These are phyloP conservation scores for Cutaneotrichosporon sp. DNA, from an alignment of 1,284 basidiomycete species.

Conservation along the genomic window DNA sequence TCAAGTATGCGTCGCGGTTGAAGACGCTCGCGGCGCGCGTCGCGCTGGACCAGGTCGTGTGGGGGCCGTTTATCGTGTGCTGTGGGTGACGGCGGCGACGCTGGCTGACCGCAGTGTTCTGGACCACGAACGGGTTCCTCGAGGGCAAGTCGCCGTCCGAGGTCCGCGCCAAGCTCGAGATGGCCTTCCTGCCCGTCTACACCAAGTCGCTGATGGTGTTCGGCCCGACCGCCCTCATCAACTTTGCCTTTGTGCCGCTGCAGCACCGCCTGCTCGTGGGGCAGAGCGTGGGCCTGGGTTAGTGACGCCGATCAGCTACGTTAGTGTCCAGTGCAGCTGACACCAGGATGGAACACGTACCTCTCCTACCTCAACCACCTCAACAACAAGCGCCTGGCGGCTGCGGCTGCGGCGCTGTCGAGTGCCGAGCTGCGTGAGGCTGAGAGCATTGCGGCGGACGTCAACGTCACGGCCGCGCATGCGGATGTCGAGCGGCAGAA, in stretches of 20 bases:
- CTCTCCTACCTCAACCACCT: constrained; percentile 44
- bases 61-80: constrained; percentile 26
- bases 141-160: constrained; percentile 44
- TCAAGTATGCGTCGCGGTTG: constrained; percentile 7
- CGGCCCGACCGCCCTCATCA: constrained; percentile 75
- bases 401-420: constrained; percentile 21
- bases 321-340: no score
- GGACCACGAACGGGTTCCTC: constrained; percentile 45
- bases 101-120: constrained; percentile 31
- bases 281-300: constrained; percentile 73
- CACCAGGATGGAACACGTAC: constrained; percentile 62
- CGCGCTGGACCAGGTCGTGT: constrained; percentile 21
- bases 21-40: constrained; percentile 19
- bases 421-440: constrained; percentile 20
- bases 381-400: constrained; percentile 36
- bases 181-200: constrained; percentile 44
- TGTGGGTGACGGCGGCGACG: constrained; percentile 7
- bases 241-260: constrained; percentile 74
- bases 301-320: constrained; percentile 15
- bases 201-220: constrained; percentile 61
- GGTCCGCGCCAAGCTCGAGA: constrained; percentile 43
- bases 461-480: neutral
- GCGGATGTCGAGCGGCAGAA: constrained; percentile 5
- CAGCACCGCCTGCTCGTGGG: constrained; percentile 77
- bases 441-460: neutral